Percentiles rank a stretch among this genome's conserved stretches.
phyloP scores from a whole-genome alignment of 129 eudicot species.

The Flaveria trinervia region DNA sequence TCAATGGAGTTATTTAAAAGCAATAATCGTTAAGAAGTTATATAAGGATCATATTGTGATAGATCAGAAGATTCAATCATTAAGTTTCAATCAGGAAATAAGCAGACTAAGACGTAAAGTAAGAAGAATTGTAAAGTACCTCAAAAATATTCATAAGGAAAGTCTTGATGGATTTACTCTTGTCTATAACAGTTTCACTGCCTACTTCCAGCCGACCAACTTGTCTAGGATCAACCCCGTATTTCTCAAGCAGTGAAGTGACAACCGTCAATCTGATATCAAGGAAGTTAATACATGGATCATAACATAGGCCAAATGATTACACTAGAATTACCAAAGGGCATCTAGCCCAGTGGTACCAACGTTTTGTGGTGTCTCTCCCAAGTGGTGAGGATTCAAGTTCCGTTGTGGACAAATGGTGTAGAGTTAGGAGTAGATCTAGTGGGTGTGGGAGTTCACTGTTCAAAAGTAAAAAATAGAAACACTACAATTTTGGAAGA shows the following conservation, averaged over 20 bases:
- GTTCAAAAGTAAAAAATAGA: neutral
- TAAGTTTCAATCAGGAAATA: neutral
- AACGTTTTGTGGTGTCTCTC: no score
- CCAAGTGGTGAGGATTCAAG: no score
- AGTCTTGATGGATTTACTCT: constrained; percentile 94
- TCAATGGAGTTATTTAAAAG: constrained; percentile 37
- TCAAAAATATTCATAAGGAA: constrained; percentile 81
- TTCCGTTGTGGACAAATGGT: no score
- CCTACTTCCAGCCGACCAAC: constrained; percentile 92
- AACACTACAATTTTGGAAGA: neutral
- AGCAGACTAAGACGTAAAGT: neutral
- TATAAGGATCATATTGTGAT: neutral
- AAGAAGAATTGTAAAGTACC: constrained; percentile 43
- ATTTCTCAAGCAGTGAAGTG: constrained; percentile 76
- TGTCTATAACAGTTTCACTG: constrained; percentile 89
- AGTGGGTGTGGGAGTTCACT: no score
- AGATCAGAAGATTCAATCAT: neutral
- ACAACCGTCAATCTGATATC: constrained; percentile 84
- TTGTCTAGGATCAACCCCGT: constrained; percentile 70
- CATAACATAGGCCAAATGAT: neutral
- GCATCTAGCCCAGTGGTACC: no score
- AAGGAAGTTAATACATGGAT: constrained; percentile 16
- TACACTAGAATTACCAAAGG: neutral
- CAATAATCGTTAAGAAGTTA: neutral
- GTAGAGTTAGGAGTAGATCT: no score